A percentile compares a stretch with the other conserved stretches of the same genome.
phyloP scores from a whole-genome alignment of 1,139 yeast species.

The Pichia sp. region DNA sequence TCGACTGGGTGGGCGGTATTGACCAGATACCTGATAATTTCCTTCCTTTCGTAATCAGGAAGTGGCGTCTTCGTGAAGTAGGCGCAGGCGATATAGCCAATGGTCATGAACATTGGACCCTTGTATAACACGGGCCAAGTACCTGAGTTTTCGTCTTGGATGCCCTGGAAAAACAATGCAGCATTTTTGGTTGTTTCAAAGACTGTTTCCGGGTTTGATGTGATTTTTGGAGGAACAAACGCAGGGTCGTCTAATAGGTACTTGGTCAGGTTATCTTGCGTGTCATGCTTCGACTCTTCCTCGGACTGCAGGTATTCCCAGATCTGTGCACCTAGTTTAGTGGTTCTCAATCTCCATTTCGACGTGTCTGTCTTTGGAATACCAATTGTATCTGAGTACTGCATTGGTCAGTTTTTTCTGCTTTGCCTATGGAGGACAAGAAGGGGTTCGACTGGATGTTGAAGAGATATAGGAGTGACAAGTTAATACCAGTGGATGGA shows the following conservation, averaged over 20 bases:
- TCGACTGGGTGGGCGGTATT: constrained; percentile 95
- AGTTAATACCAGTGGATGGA: no score
- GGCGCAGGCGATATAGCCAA: constrained; percentile 76
- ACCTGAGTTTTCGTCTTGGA: constrained; percentile 76
- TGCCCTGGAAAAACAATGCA: constrained; percentile 58
- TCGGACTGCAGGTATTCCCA: constrained; percentile 65
- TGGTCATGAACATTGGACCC: constrained; percentile 96
- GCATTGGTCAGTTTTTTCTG: constrained; percentile 16
- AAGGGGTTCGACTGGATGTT: no score
- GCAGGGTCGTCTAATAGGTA: constrained; percentile 44
- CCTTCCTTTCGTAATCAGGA: constrained; percentile 60
- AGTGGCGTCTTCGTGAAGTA: constrained; percentile 68
- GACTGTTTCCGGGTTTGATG: constrained; percentile 38
- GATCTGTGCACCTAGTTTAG: constrained; percentile 68
- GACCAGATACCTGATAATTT: constrained; percentile 76
- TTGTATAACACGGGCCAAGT: constrained; percentile 88
- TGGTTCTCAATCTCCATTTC: constrained; percentile 73
- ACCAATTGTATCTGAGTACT: constrained; percentile 60
- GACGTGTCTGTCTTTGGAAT: constrained; percentile 63
- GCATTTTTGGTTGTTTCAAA: constrained; percentile 68
- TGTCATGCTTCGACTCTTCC: constrained; percentile 32
- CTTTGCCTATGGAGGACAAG: no score
- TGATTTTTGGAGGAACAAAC: constrained; percentile 15
- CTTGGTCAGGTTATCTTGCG: constrained; percentile 56
- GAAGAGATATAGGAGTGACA: no score